These are phyloP conservation scores for Lentinula edodes DNA, from an alignment of 768 basidiomycete species.

Conservation along the genomic window DNA sequence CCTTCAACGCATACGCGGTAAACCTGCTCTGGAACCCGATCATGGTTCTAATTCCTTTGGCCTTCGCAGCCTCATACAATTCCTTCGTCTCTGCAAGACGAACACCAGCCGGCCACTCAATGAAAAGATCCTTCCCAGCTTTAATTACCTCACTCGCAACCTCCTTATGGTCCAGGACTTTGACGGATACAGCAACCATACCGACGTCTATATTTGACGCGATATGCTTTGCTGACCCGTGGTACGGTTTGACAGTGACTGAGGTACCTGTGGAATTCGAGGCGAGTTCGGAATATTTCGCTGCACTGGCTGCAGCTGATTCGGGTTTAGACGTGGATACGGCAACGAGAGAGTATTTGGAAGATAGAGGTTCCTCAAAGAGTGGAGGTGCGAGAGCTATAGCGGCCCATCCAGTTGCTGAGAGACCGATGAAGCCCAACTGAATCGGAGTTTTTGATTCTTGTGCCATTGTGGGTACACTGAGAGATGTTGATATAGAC, in stretches of 20 bases:
- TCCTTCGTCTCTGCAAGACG: constrained; percentile 25
- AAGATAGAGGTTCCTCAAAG: constrained; percentile 6
- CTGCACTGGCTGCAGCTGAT: constrained; percentile 24
- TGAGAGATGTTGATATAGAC: neutral
- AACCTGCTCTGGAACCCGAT: constrained; percentile 31
- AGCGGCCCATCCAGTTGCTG: constrained; percentile 26
- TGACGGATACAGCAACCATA: constrained; percentile 29
- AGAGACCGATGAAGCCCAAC: constrained; percentile 30
- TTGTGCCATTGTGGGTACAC: neutral
- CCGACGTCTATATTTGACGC: constrained; percentile 31
- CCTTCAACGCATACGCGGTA: constrained; percentile 23
- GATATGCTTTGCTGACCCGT: constrained; percentile 23
- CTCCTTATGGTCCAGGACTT: constrained; percentile 23
- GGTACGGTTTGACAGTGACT: constrained; percentile 24
- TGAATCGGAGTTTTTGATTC: constrained; percentile 6
- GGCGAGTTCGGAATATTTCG: constrained; percentile 20
- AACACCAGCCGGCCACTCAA: constrained; percentile 35
- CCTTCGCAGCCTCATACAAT: constrained; percentile 25
- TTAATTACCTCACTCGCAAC: constrained; percentile 26
- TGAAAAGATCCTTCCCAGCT: constrained; percentile 31
- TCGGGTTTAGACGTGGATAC: constrained; percentile 26
- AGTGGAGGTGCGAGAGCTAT: constrained; percentile 20
- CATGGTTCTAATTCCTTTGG: constrained; percentile 23
- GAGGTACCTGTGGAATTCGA: constrained; percentile 11
- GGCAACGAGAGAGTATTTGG: constrained; percentile 24